Percentiles rank a stretch among this genome's conserved stretches.
Conservation (phyloP, 306 rosid genomes). For the Ormosia semicastrata region DNA sequence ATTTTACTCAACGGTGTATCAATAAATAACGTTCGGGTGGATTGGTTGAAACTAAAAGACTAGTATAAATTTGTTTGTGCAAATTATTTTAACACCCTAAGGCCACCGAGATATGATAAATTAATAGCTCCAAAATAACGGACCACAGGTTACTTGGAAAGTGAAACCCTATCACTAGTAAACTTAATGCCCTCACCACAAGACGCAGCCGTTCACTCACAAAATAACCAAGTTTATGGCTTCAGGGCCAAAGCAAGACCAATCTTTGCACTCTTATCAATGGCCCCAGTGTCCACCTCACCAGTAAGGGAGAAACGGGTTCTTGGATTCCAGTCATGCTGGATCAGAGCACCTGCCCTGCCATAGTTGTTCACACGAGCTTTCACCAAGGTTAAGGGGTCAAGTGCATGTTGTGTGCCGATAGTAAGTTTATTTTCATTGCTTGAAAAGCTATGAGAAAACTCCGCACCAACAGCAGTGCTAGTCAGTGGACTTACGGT, state of each 20-base stretch:
- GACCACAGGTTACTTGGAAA: constrained; percentile 19
- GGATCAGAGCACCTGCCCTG: constrained; percentile 73
- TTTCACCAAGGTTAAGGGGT: constrained; percentile 78
- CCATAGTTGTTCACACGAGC: constrained; percentile 87
- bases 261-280: constrained; percentile 83
- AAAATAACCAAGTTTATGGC: constrained; percentile 47
- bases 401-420: constrained; percentile 85
- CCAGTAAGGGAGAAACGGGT: constrained; percentile 76
- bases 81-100: constrained; percentile 51
- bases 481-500: constrained; percentile 72
- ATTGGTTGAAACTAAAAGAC: background rate
- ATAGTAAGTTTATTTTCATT: constrained; percentile 70
- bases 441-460: constrained; percentile 74
- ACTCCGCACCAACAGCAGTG: constrained; percentile 93
- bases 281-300: constrained; percentile 80
- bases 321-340: constrained; percentile 84
- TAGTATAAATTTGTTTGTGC: constrained; percentile 27
- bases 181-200: constrained; percentile 31
- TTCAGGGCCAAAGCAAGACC: constrained; percentile 86
- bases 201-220: constrained; percentile 19
- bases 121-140: constrained; percentile 22
- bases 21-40: background rate
- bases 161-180: constrained; percentile 7
- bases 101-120: constrained; percentile 43
- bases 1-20: background rate